phyloP scores from a whole-genome alignment of 805 yeast species.

The Saccharomyces cerevisiae region DNA sequence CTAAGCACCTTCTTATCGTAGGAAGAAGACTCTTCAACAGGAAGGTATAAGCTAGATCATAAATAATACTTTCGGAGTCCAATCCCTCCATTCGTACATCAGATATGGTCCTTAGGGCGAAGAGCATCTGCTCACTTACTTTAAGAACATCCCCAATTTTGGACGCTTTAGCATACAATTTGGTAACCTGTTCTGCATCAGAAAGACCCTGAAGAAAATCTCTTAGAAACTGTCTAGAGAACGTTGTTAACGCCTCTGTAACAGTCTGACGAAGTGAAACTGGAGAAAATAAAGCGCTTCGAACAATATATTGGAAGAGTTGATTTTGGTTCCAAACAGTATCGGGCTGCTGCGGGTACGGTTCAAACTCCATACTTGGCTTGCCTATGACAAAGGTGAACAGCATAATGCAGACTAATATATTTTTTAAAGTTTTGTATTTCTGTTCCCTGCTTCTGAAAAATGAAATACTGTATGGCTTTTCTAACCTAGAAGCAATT shows the following conservation, averaged over 20 bases:
- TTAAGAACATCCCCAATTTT: not conserved
- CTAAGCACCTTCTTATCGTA: conserved; percentile 25
- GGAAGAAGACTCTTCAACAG: conserved; percentile 20
- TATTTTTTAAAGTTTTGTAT: conserved; percentile 31
- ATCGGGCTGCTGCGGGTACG: conserved; percentile 11
- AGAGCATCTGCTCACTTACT: not conserved
- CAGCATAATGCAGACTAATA: conserved; percentile 21
- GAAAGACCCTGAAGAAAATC: conserved; percentile 13
- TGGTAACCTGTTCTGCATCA: not conserved
- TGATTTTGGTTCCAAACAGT: conserved; percentile 17
- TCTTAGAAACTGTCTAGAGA: conserved; percentile 11
- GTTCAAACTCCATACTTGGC: conserved; percentile 14
- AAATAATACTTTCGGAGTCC: conserved; percentile 8
- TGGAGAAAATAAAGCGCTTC: conserved; percentile 13
- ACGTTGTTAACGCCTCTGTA: conserved; percentile 12
- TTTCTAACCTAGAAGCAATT: conserved; percentile 45
- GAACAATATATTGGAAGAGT: conserved; percentile 26
- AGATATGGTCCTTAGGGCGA: conserved; percentile 8
- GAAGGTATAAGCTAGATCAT: conserved; percentile 16
- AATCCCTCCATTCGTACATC: conserved; percentile 8
- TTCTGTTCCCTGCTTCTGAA: conserved; percentile 34
- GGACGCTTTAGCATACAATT: not conserved
- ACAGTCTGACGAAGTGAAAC: conserved; percentile 13
- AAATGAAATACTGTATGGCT: conserved; percentile 27
- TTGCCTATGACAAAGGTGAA: conserved; percentile 15